Conservation (phyloP, 2,329 filamentous ascomycete genomes). For the Arthroderma sp. region DNA sequence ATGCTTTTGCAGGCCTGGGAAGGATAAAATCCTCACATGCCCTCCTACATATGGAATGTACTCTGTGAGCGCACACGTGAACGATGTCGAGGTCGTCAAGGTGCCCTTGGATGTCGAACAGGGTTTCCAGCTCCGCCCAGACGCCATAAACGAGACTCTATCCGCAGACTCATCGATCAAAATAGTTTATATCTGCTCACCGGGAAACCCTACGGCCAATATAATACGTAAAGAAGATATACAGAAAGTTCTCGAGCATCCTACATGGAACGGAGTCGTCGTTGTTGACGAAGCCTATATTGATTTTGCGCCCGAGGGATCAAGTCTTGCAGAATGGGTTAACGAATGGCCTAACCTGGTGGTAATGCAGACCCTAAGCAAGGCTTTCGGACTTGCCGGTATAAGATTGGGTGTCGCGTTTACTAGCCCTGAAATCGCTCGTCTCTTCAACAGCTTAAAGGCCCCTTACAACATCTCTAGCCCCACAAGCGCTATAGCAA, state of each 20-base stretch:
- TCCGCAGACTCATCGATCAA: constrained; percentile 58
- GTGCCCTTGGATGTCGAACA: constrained; percentile 66
- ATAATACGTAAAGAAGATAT: constrained; percentile 66
- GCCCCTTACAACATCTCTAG: constrained; percentile 92
- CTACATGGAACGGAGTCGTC: constrained; percentile 88
- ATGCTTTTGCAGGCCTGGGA: constrained; percentile 78
- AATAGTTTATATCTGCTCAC: constrained; percentile 82
- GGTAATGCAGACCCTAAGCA: constrained; percentile 97
- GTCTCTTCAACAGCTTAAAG: constrained; percentile 79
- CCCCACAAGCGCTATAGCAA: constrained; percentile 70
- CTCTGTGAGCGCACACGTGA: constrained; percentile 81
- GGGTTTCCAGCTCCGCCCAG: constrained; percentile 59
- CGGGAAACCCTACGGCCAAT: constrained; percentile 83
- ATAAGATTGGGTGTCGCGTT: constrained; percentile 85
- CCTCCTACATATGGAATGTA: constrained; percentile 99
- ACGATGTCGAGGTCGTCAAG: constrained; percentile 75
- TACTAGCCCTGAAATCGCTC: constrained; percentile 58
- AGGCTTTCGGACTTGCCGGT: constrained; percentile 89
- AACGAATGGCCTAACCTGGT: constrained; percentile 87
- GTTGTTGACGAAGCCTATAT: constrained; percentile 94
- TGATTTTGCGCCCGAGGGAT: constrained; percentile 70
- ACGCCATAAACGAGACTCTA: constrained; percentile 53
- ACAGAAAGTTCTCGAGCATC: constrained; percentile 61
- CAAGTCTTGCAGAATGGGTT: constrained; percentile 83
- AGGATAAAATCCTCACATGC: constrained; percentile 84